phyloP scores from a whole-genome alignment of 768 basidiomycete species.

The Naganishia onofrii region DNA sequence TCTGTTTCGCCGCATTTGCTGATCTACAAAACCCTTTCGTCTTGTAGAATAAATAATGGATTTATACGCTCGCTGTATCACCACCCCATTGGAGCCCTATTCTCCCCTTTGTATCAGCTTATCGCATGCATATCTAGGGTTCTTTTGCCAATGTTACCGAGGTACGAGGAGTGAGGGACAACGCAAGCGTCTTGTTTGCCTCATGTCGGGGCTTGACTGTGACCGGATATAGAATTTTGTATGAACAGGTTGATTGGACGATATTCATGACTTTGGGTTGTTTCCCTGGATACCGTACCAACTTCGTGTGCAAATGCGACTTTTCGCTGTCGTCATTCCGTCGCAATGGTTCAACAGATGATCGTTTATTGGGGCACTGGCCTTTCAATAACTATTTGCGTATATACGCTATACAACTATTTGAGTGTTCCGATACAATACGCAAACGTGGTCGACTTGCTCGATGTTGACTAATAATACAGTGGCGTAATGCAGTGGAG shows the following conservation, averaged over 20 bases:
- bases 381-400: not conserved
- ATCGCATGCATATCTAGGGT: constrained; percentile 18
- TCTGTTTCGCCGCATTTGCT: not conserved
- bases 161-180: not conserved
- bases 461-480: constrained; percentile 9
- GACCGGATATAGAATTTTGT: constrained; percentile 3
- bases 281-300: not conserved
- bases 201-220: not conserved
- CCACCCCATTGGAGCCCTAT: not conserved
- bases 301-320: too few species aligned
- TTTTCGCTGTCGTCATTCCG: too few species aligned
- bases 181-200: not conserved
- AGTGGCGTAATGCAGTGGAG: constrained; percentile 15
- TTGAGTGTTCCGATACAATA: constrained; percentile 7
- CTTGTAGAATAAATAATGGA: constrained; percentile 18
- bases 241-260: not conserved
- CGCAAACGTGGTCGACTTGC: not conserved
- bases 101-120: constrained; percentile 16
- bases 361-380: not conserved
- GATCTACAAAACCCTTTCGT: too few species aligned
- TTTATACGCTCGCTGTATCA: constrained; percentile 1
- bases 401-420: constrained; percentile 13
- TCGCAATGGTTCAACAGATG: not conserved
- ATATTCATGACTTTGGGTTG: not conserved
- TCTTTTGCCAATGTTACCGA: not conserved